phyloP scores from a whole-genome alignment of 257 asterid genomes.

The Hygrophila difformis region DNA sequence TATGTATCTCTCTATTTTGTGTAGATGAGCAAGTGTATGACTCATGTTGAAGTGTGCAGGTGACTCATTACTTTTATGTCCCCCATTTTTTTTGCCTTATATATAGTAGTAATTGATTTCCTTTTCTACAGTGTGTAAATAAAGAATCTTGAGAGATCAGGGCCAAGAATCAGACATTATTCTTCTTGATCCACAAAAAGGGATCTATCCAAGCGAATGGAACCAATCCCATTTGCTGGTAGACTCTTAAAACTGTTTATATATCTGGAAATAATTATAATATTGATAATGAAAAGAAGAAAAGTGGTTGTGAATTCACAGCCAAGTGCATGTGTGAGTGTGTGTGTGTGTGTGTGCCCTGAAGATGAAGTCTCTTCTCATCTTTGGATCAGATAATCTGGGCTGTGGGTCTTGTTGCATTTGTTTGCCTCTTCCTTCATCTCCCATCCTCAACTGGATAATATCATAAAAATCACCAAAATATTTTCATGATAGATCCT shows the following conservation, averaged over 20 bases:
- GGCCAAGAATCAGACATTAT: neutral
- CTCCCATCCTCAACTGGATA: conserved; percentile 35
- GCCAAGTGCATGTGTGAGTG: conserved; percentile 37
- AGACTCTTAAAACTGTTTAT: conserved; percentile 9
- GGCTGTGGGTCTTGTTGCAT: conserved; percentile 38
- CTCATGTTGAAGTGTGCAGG: conserved; percentile 6
- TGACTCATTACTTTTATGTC: neutral
- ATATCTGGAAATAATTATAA: conserved; percentile 18
- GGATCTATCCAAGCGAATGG: conserved; percentile 1
- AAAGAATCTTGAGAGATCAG: conserved; percentile 12
- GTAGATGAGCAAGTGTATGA: too few species aligned
- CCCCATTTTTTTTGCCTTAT: neutral
- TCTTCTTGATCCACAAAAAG: too few species aligned
- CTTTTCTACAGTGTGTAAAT: conserved; percentile 6
- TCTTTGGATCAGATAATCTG: conserved; percentile 40
- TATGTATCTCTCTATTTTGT: too few species aligned
- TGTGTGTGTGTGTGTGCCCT: too few species aligned
- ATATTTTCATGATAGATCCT: conserved; percentile 11
- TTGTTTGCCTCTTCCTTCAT: conserved; percentile 29
- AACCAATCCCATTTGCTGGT: conserved; percentile 2
- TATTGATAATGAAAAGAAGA: conserved; percentile 10
- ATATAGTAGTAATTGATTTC: neutral
- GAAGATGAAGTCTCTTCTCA: conserved; percentile 24
- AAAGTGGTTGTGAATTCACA: conserved; percentile 25
- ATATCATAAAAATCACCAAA: conserved; percentile 23